These are phyloP conservation scores for Fomes fomentarius DNA, from an alignment of 1,284 basidiomycete species.

Conservation along the genomic window DNA sequence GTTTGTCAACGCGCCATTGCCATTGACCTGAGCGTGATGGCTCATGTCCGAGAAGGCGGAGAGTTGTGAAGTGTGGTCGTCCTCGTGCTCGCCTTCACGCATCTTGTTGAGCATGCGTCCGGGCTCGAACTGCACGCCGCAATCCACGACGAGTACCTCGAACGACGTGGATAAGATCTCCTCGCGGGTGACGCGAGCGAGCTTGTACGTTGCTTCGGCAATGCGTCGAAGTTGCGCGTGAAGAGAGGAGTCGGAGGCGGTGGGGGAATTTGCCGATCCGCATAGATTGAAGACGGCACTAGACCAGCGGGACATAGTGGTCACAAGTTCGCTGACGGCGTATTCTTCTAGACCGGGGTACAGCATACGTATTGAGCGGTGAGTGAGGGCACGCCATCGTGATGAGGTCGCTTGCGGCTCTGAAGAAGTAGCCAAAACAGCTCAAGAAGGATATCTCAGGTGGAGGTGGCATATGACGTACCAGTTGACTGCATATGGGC, in stretches of 20 bases:
- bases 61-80: conserved; percentile 13
- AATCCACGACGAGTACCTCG: conserved; percentile 63
- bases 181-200: conserved; percentile 64
- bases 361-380: conserved; percentile 64
- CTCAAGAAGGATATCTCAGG: conserved; percentile 15
- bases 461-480: conserved; percentile 36
- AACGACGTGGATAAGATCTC: conserved; percentile 76
- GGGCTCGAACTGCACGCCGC: conserved; percentile 51
- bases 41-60: not conserved
- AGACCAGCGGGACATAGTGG: conserved; percentile 72
- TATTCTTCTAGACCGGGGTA: conserved; percentile 69
- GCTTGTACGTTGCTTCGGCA: conserved; percentile 58
- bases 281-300: conserved; percentile 66
- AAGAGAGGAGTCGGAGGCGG: conserved; percentile 38
- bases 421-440: conserved; percentile 26
- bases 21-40: conserved; percentile 10
- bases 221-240: conserved; percentile 63
- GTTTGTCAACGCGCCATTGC: conserved; percentile 8
- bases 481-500: conserved; percentile 64
- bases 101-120: conserved; percentile 68
- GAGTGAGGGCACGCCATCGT: conserved; percentile 72
- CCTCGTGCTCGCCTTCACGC: conserved; percentile 54
- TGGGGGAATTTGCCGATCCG: conserved; percentile 48
- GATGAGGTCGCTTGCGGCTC: conserved; percentile 78
- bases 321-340: conserved; percentile 65